Percentiles rank a stretch among this genome's conserved stretches.
These are phyloP conservation scores for Saturnispora bothae DNA, from an alignment of 805 yeast genomes.

Conservation along the genomic window DNA sequence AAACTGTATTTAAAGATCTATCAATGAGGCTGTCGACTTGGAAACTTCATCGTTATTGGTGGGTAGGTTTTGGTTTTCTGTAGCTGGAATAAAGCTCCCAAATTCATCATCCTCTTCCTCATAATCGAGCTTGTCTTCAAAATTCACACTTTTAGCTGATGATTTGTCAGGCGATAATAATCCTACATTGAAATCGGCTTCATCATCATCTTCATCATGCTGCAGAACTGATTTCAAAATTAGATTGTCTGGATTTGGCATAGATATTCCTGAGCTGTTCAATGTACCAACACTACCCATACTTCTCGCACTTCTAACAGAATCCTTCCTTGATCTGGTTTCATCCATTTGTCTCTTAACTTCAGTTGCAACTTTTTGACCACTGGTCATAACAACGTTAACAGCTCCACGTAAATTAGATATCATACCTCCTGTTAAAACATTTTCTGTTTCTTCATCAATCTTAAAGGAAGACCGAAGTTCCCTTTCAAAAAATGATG, in stretches of 20 bases:
- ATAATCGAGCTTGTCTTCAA: not conserved
- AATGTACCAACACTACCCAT: conserved; percentile 7
- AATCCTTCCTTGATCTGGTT: conserved; percentile 29
- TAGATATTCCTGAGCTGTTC: not conserved
- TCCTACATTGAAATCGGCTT: conserved; percentile 8
- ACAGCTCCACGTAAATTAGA: conserved; percentile 74
- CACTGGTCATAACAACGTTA: conserved; percentile 86
- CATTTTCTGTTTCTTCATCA: conserved; percentile 28
- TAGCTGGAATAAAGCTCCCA: conserved; percentile 26
- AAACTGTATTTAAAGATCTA: conserved; percentile 3
- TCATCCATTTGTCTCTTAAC: conserved; percentile 83
- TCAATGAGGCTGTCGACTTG: conserved; percentile 1
- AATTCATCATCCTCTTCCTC: conserved; percentile 27
- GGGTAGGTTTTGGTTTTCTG: no score
- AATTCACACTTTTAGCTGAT: not conserved
- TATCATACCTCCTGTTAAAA: conserved; percentile 28
- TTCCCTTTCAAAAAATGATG: conserved; percentile 65
- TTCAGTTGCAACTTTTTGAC: conserved; percentile 81
- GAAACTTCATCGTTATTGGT: not conserved
- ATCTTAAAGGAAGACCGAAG: conserved; percentile 60
- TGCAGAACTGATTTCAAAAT: conserved; percentile 4
- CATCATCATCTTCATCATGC: not conserved
- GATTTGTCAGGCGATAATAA: conserved; percentile 3
- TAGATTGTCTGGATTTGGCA: conserved; percentile 5
- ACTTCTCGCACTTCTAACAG: conserved; percentile 7